phyloP scores from a whole-genome alignment of 2,329 filamentous ascomycete genomes.

The Lojkania enalia region DNA sequence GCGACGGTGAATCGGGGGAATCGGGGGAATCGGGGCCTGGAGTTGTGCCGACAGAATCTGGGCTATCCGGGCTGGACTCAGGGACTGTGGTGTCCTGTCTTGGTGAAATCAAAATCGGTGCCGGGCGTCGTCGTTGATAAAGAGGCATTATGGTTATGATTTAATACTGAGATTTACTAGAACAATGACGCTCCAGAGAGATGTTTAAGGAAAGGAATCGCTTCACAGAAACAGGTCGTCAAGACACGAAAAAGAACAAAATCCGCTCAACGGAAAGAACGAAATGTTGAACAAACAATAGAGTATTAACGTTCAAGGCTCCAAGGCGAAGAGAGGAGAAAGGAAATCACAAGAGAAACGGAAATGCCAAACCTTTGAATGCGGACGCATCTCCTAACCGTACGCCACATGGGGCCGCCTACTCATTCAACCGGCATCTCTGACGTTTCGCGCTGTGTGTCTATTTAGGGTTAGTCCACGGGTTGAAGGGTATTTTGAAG shows the following conservation, averaged over 20 bases:
- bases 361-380: conserved; percentile 38
- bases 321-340: conserved; percentile 23
- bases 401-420: conserved; percentile 19
- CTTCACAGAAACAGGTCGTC: conserved; percentile 23
- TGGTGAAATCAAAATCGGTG: conserved; percentile 28
- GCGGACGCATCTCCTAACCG: conserved; percentile 17
- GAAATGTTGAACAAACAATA: conserved; percentile 16
- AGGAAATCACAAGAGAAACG: conserved; percentile 20
- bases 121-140: conserved; percentile 32
- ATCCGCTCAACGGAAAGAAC: conserved; percentile 40
- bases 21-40: conserved; percentile 5
- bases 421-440: conserved; percentile 32
- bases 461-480: conserved; percentile 12
- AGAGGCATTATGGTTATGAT: conserved; percentile 26
- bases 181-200: conserved; percentile 8
- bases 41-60: conserved; percentile 19
- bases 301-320: conserved; percentile 12
- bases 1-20: conserved; percentile 7
- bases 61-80: conserved; percentile 24
- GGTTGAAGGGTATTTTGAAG: conserved; percentile 9
- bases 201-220: conserved; percentile 7
- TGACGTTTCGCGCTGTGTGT: conserved; percentile 22
- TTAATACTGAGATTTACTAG: conserved; percentile 3
- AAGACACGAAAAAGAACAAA: conserved; percentile 33
- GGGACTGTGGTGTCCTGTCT: conserved; percentile 25